phyloP scores from a whole-genome alignment of 495 filamentous ascomycete species.

The Patellaria atrata region DNA sequence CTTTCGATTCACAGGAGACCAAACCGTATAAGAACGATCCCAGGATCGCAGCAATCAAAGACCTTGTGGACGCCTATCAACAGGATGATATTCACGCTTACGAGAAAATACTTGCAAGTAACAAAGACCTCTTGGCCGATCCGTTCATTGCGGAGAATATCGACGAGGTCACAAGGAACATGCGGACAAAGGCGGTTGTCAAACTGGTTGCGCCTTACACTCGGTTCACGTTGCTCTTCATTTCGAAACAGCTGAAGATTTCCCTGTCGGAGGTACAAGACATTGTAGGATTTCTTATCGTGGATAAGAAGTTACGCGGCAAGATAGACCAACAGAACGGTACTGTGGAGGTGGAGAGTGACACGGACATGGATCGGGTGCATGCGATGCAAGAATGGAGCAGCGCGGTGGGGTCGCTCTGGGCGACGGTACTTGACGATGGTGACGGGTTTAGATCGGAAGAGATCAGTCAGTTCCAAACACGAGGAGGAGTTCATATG shows the following conservation, averaged over 20 bases:
- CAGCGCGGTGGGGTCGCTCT: conserved; percentile 42
- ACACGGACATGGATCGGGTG: conserved; percentile 58
- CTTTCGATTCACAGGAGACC: conserved; percentile 98
- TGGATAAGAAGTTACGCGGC: conserved; percentile 72
- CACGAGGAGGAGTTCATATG: neutral
- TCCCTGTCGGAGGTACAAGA: conserved; percentile 76
- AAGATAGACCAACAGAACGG: conserved; percentile 81
- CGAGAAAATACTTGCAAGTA: conserved; percentile 71
- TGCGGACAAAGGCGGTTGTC: conserved; percentile 88
- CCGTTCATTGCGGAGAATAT: conserved; percentile 98
- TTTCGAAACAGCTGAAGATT: conserved; percentile 75
- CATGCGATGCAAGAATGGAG: conserved; percentile 61
- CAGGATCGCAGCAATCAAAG: conserved; percentile 90
- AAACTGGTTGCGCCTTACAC: conserved; percentile 93
- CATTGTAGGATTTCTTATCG: conserved; percentile 82
- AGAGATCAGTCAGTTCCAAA: conserved; percentile 19
- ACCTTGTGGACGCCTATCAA: conserved; percentile 92
- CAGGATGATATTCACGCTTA: conserved; percentile 87
- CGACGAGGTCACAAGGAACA: conserved; percentile 95
- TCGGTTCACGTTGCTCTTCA: conserved; percentile 72
- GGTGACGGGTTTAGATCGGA: conserved; percentile 30
- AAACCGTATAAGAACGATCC: conserved; percentile 96
- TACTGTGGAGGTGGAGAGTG: conserved; percentile 64
- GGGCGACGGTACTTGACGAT: conserved; percentile 26
- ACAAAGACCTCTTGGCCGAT: conserved; percentile 79